Conservation (phyloP, 1,139 yeast species). For the Schizosaccharomyces versatilis region DNA sequence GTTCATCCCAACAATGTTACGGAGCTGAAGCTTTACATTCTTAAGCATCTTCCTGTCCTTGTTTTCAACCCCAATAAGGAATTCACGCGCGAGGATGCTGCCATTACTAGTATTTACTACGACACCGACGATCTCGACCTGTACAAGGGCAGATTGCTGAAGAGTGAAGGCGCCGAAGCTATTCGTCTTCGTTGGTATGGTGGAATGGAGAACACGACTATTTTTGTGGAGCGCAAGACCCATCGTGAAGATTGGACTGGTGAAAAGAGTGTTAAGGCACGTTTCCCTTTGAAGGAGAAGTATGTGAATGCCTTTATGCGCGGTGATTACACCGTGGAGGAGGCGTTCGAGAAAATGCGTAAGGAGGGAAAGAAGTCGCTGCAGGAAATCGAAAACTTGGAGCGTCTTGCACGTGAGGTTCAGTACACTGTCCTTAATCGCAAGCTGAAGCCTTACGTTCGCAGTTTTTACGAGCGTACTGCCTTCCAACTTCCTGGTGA, state of each 20-base stretch:
- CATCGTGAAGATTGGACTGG: constrained; percentile 99
- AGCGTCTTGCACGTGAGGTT: constrained; percentile 74
- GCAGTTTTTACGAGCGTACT: constrained; percentile 91
- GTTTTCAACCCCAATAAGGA: constrained; percentile 93
- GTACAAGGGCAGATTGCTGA: constrained; percentile 80
- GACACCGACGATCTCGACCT: constrained; percentile 76
- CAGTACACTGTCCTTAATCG: constrained; percentile 73
- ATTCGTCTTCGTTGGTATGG: constrained; percentile 97
- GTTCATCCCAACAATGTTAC: constrained; percentile 97
- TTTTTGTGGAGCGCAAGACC: constrained; percentile 89
- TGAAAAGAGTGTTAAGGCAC: constrained; percentile 89
- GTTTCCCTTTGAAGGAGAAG: constrained; percentile 79
- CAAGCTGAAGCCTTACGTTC: constrained; percentile 74
- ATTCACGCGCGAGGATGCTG: constrained; percentile 80
- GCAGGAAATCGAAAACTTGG: constrained; percentile 77
- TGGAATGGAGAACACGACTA: constrained; percentile 80
- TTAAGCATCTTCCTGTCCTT: constrained; percentile 85
- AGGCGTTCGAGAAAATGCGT: constrained; percentile 77
- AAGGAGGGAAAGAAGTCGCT: constrained; percentile 73
- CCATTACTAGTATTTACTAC: constrained; percentile 86
- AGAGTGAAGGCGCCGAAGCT: constrained; percentile 98
- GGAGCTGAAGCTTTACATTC: constrained; percentile 75
- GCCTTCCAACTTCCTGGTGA: constrained; percentile 98
- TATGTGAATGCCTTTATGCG: constrained; percentile 61
- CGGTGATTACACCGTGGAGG: constrained; percentile 70